Evolutionary conservation across 2,329 filamentous ascomycete species (phyloP), one percentile per base, ranked within the genome.

Genomic region (Ophidiomyces ophidiicola): DNA sequence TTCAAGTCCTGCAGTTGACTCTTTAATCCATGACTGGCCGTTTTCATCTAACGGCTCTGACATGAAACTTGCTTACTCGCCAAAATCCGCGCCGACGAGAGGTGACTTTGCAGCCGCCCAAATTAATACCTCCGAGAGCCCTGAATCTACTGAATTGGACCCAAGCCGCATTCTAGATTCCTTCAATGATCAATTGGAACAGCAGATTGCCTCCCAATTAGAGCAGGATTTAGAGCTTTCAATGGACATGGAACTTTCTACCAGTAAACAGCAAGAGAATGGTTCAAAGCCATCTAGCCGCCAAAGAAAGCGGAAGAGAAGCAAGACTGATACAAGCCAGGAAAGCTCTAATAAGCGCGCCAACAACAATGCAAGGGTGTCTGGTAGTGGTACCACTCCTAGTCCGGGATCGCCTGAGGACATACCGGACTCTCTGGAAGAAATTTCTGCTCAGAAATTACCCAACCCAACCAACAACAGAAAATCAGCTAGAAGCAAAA

Each of bases 131-230:
- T n/a, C n/a, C n/a, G n/a, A n/a, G n/a, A n/a, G n/a, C n/a, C n/a
- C n/a, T n/a, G n/a, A n/a, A n/a, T n/a, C n/a, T n/a, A n/a, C n/a
- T n/a, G n/a, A n/a, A n/a, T n/a, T n/a, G n/a, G n/a, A n/a, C n/a
- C n/a, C n/a, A n/a, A n/a, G n/a, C n/a, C 32, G 50, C 43, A 53
- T 52, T 32, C 46, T 50, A 4, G 55, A 61, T 39, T 57, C 53
- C 14, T 60, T 57, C 32, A 57, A 57, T 26, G 60, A 66, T 42
- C 60, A 66, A 20, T 53, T 62, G 43, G 63, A 67, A 32, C 54
- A 57, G 8, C 60, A 66, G 42, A 57, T 63, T 41, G 63, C 61
- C 7, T 66, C 63, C 14, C 64, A 67, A 44, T 50, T 67, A 4
- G 61, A 60, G 38, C 60, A 64, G 43, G 63, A 66, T 44, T 48